A percentile compares a stretch with the other conserved stretches of the same genome.
phyloP scores from a whole-genome alignment of 2,329 filamentous ascomycete species.

The Gyromitra esculenta region DNA sequence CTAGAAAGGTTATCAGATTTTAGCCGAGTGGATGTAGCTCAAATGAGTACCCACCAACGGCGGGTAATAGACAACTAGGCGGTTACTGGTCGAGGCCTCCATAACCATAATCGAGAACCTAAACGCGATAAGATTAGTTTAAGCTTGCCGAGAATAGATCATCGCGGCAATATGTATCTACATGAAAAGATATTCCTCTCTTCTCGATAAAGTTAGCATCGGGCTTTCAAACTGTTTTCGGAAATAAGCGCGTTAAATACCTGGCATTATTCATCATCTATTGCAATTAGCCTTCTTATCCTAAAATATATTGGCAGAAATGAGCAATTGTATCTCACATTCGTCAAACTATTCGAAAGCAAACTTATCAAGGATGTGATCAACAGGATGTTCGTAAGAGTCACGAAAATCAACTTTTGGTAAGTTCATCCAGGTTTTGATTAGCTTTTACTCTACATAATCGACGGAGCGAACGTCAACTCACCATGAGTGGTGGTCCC shows the following conservation, averaged over 20 bases:
- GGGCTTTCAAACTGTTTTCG: conserved; percentile 51
- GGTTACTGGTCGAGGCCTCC: conserved; percentile 73
- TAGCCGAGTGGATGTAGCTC: conserved; percentile 15
- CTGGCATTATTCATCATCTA: conserved; percentile 66
- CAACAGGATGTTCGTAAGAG: conserved; percentile 78
- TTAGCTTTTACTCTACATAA: conserved; percentile 12
- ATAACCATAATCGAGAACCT: conserved; percentile 68
- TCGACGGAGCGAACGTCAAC: not conserved
- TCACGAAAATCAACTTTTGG: conserved; percentile 73
- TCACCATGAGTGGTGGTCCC: conserved; percentile 66
- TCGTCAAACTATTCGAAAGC: conserved; percentile 76
- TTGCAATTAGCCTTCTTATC: conserved; percentile 34
- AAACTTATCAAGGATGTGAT: conserved; percentile 82
- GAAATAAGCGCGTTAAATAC: conserved; percentile 44
- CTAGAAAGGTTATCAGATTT: conserved; percentile 60
- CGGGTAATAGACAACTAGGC: conserved; percentile 75
- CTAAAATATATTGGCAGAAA: conserved; percentile 19
- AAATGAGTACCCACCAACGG: conserved; percentile 63
- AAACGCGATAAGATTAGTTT: conserved; percentile 32
- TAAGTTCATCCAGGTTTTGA: conserved; percentile 20
- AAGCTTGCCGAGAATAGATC: conserved; percentile 46
- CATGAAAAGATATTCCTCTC: conserved; percentile 81
- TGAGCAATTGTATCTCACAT: conserved; percentile 59
- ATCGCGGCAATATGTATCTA: conserved; percentile 68
- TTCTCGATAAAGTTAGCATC: conserved; percentile 56